Evolutionary conservation across 2,329 filamentous ascomycete genomes (phyloP).

Genomic region (Pestalotiopsis sp.): DNA sequence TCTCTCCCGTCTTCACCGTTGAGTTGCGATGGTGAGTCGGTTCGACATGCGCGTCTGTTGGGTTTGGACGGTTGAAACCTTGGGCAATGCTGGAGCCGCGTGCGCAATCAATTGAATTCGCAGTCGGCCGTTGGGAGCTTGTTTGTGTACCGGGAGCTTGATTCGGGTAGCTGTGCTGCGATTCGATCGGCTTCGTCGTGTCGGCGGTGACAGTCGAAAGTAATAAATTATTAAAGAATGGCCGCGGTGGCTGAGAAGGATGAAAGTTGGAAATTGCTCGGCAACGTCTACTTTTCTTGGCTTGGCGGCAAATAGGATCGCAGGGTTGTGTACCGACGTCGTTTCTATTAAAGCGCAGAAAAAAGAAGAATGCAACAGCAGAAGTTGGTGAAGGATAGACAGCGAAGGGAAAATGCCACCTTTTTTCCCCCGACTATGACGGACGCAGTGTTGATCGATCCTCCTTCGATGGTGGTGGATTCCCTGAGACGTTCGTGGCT

Average conservation of each 20-base stretch:
- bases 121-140: constrained; percentile 17
- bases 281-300: constrained; percentile 7
- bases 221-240: not conserved
- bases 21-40: not conserved
- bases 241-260: constrained; percentile 8
- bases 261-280: not conserved
- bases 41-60: constrained; percentile 16
- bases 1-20: constrained; percentile 14
- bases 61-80: not conserved
- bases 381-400: constrained; percentile 9
- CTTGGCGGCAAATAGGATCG: not conserved
- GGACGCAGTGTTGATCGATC: not conserved
- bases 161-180: not conserved
- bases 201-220: not conserved
- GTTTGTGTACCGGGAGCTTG: constrained; percentile 22
- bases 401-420: constrained; percentile 8
- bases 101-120: constrained; percentile 2
- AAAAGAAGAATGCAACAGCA: not conserved
- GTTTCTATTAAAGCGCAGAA: constrained; percentile 2
- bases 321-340: not conserved
- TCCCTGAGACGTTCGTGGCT: constrained; percentile 2
- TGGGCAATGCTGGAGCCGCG: not conserved
- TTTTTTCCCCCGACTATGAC: not conserved
- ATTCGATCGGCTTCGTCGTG: not conserved
- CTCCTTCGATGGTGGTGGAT: not conserved